Base-by-base conservation (phyloP, 139 green algal species). In the Pseudopediastrum boryanum region DNA sequence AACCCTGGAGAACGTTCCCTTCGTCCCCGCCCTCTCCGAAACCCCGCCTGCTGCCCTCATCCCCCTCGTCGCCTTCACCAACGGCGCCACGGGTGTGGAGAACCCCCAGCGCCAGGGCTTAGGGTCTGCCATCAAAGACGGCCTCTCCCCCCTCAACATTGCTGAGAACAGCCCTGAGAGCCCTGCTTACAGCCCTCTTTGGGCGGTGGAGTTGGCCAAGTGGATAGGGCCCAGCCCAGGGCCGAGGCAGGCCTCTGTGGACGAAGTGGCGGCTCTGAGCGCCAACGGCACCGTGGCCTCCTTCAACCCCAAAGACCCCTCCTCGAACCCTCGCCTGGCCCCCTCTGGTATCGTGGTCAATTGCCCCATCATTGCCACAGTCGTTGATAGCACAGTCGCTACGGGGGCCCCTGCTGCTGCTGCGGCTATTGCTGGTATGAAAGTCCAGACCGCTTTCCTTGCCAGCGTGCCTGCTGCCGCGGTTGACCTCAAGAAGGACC, bases 81-180 rank as follows among this genome's bases (percentile, higher is more conserved):
- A 77, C 56, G 69, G 69, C 48, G 31, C 41, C 13, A 64, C 48
- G 7, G 69, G 69, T 3, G 7, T 31, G 6, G 46, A 64, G 9
- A 77, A 77, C 69, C 46, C 48, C n/a, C 69, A 77, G 69, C 69
- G 69, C 1, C 69, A 77, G 48, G 69, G 69, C 7, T 50, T 77
- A 16, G 46, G 9, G 27, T 77, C 69, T 39, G 69, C 69, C 33
- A 77, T 77, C 69, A 64, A 50, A 31, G 69, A 77, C 48, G 69
- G 69, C 29, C 48, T 77, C 29, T 50, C 46, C 9, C 69, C 69
- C 4, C 23, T 77, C 9, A 77, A 77, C 48, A 27, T 77, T 42
- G n/a, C 16, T 29, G 23, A 29, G 8, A 44, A 44, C 69, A 44
- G 39, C 27, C 69, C 69, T 29, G 29, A 13, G 9, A 63, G 67